Evolutionary conservation across 1,284 basidiomycete species (phyloP).

Genomic region (Jaminaea rosea): DNA sequence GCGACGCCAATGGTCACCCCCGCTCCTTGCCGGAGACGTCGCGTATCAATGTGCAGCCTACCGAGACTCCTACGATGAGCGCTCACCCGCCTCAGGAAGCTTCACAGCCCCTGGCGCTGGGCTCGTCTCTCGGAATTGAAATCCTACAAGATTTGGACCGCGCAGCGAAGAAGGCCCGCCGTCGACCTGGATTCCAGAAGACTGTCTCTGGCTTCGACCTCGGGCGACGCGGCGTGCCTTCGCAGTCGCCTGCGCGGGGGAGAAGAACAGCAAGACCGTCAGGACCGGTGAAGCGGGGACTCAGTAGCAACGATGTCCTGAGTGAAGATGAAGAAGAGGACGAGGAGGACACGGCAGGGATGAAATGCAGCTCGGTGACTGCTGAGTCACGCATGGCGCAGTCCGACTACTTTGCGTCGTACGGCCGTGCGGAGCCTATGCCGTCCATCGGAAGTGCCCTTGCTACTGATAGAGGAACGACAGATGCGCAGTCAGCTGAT

Average conservation of each 20-base stretch:
- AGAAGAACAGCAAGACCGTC: background rate
- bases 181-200: slow-evolving; percentile 13
- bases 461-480: background rate
- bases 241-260: too few relatives aligned
- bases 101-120: background rate
- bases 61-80: background rate
- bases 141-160: slow-evolving; percentile 26
- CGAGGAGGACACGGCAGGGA: background rate
- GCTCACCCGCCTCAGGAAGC: too few relatives aligned
- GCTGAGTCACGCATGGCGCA: background rate
- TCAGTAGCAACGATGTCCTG: too few relatives aligned
- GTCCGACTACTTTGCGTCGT: background rate
- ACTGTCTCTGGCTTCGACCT: background rate
- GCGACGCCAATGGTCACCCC: slow-evolving; percentile 9
- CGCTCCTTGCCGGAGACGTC: slow-evolving; percentile 23
- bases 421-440: background rate
- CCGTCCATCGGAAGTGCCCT: background rate
- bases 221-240: too few relatives aligned
- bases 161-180: slow-evolving; percentile 8
- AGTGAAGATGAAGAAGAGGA: slow-evolving; percentile 3
- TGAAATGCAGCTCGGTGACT: too few relatives aligned
- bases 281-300: too few relatives aligned
- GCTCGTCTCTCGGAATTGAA: slow-evolving; percentile 20
- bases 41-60: too few relatives aligned
- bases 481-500: background rate